Evolutionary conservation across 768 basidiomycete genomes (phyloP).

Genomic region (Trametes maxima): DNA sequence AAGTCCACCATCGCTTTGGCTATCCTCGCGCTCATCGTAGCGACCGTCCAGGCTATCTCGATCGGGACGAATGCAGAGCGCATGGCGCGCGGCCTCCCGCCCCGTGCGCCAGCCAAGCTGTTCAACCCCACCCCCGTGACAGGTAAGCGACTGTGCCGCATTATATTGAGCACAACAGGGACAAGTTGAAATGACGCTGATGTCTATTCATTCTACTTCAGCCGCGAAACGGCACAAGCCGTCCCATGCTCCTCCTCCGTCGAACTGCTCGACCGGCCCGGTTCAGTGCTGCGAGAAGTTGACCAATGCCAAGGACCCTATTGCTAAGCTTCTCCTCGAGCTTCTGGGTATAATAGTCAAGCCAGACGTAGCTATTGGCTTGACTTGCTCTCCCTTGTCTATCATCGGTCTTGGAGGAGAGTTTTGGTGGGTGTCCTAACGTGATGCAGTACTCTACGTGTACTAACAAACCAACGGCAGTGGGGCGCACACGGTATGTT

Average conservation of each 20-base stretch:
- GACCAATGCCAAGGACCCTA: not conserved
- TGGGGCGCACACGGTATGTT: not conserved
- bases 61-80: conserved; percentile 20
- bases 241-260: not conserved
- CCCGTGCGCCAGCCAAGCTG: conserved; percentile 17
- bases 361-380: conserved; percentile 4
- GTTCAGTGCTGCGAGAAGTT: conserved; percentile 23
- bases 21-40: conserved; percentile 18
- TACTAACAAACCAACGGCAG: not conserved
- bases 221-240: conserved; percentile 7
- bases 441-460: not conserved
- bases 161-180: not conserved
- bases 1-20: conserved; percentile 13
- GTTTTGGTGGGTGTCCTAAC: conserved; percentile 6
- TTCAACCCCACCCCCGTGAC: conserved; percentile 2
- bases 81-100: conserved; percentile 23
- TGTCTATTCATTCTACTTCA: not conserved
- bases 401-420: conserved; percentile 11
- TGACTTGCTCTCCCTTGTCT: conserved; percentile 17
- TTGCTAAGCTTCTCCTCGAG: not conserved
- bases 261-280: conserved; percentile 18
- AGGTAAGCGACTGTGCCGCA: conserved; percentile 1
- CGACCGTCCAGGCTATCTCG: conserved; percentile 16
- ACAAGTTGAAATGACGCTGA: not conserved
- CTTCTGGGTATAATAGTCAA: conserved; percentile 18